phyloP scores from a whole-genome alignment of 1,284 basidiomycete genomes.

The Malassezia equina region DNA sequence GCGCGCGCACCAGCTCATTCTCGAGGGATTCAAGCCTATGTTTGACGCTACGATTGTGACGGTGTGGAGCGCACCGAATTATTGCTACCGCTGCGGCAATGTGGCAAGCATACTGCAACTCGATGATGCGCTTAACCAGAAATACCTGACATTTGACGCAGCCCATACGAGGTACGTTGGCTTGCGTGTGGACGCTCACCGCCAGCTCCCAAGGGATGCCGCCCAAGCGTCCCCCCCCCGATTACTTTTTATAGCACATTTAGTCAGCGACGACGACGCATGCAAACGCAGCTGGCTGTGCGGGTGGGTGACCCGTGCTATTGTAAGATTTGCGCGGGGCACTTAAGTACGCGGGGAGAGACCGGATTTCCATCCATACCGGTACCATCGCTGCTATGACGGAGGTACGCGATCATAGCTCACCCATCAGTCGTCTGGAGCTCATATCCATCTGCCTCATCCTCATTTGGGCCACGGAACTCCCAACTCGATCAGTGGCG shows the following conservation, averaged over 20 bases:
- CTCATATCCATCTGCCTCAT: neutral
- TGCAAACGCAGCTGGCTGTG: neutral
- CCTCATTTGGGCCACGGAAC: neutral
- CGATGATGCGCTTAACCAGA: constrained; percentile 43
- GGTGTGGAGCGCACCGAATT: constrained; percentile 97
- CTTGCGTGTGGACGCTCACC: neutral
- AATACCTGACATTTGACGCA: constrained; percentile 42
- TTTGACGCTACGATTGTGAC: constrained; percentile 92
- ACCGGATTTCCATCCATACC: too few relatives aligned
- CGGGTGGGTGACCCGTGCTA: neutral
- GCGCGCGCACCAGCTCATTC: constrained; percentile 85
- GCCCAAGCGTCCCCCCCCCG: constrained; percentile 36
- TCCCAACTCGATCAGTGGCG: neutral
- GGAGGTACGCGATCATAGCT: neutral
- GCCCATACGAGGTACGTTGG: constrained; percentile 29
- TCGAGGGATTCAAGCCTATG: constrained; percentile 98
- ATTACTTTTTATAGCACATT: constrained; percentile 35
- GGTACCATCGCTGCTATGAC: neutral
- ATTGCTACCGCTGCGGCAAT: constrained; percentile 62
- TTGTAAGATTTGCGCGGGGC: neutral
- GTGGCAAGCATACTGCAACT: constrained; percentile 42
- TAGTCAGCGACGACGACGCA: neutral
- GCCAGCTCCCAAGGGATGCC: constrained; percentile 33
- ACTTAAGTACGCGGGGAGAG: too few relatives aligned
- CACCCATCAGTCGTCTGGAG: neutral